These are phyloP conservation scores for Leptographium wingfieldii DNA, from an alignment of 2,329 filamentous ascomycete genomes.

Conservation along the genomic window DNA sequence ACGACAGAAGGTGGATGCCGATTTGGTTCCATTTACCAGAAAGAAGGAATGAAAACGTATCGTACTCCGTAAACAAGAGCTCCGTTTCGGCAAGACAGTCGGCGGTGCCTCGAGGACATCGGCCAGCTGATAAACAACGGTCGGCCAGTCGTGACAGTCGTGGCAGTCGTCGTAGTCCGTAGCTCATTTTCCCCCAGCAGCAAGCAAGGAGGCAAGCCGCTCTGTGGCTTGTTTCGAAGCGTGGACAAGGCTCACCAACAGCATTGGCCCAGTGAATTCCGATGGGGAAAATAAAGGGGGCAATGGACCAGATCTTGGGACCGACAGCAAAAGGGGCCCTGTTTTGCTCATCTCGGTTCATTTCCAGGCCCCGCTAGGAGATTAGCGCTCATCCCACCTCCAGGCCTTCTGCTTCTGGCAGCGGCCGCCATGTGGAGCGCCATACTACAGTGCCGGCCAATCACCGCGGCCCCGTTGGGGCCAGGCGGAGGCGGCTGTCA, in stretches of 20 bases:
- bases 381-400: conserved; percentile 10
- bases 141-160: too few relatives aligned
- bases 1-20: not conserved
- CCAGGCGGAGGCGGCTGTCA: not conserved
- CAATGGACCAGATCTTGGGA: not conserved
- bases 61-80: not conserved
- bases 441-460: not conserved
- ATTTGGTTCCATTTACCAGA: not conserved
- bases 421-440: conserved; percentile 4
- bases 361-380: conserved; percentile 7
- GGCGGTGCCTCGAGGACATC: too few relatives aligned
- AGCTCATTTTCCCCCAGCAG: not conserved
- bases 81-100: not conserved
- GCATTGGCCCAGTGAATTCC: not conserved
- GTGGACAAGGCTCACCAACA: not conserved
- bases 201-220: not conserved
- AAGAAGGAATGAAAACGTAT: not conserved
- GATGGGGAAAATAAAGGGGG: not conserved
- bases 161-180: too few relatives aligned
- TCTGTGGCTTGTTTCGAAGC: too few relatives aligned
- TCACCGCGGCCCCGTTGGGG: not conserved
- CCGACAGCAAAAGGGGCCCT: not conserved
- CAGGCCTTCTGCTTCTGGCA: not conserved
- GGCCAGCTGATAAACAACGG: too few relatives aligned
- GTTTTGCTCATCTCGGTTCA: conserved; percentile 13